phyloP scores from a whole-genome alignment of 768 basidiomycete species.

The Leccinum incarnatum region DNA sequence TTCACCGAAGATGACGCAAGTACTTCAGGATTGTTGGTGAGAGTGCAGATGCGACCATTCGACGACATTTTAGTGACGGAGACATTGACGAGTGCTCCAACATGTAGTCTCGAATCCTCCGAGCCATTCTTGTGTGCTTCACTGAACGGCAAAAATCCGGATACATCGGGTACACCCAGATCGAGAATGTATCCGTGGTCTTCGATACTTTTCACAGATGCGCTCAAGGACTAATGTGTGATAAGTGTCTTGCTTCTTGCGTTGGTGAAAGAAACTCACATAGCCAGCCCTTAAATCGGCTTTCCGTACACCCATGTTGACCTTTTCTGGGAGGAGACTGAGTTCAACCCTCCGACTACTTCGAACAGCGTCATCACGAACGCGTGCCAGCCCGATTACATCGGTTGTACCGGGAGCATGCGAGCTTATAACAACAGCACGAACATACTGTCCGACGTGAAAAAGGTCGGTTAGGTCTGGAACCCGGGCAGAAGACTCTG shows the following conservation, averaged over 20 bases:
- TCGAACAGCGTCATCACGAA: constrained; percentile 64
- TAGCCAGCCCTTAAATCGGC: constrained; percentile 73
- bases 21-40: constrained; percentile 50
- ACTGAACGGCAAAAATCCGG: constrained; percentile 83
- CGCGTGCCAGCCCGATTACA: constrained; percentile 52
- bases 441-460: constrained; percentile 80
- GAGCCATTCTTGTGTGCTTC: constrained; percentile 48
- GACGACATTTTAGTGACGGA: constrained; percentile 65
- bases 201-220: constrained; percentile 79
- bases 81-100: constrained; percentile 68
- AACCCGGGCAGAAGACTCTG: constrained; percentile 31
- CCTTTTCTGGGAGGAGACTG: constrained; percentile 75
- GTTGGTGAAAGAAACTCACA: constrained; percentile 45
- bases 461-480: constrained; percentile 81
- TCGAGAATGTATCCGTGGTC: constrained; percentile 94
- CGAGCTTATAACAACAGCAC: constrained; percentile 68
- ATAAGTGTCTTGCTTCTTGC: constrained; percentile 3
- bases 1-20: constrained; percentile 57
- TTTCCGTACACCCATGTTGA: constrained; percentile 79
- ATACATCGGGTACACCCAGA: constrained; percentile 71
- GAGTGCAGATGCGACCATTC: constrained; percentile 77
- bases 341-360: constrained; percentile 81
- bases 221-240: constrained; percentile 60
- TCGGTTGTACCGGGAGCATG: constrained; percentile 68
- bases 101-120: constrained; percentile 39